These are phyloP conservation scores for Tolypocladium sp. DNA, from an alignment of 2,329 filamentous ascomycete genomes.

Conservation along the genomic window DNA sequence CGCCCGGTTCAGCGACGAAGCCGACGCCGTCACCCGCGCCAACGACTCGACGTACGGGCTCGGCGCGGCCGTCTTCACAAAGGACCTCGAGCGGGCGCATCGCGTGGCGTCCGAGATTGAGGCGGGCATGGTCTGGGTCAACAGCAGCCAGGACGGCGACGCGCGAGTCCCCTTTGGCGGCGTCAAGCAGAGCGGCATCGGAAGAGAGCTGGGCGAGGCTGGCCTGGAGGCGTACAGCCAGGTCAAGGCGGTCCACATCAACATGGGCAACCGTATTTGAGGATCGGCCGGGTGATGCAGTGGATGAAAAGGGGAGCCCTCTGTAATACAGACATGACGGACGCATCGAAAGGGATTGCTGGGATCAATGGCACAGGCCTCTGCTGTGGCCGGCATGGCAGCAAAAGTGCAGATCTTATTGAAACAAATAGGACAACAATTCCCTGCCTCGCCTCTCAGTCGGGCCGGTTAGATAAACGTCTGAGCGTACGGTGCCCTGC, in stretches of 20 bases:
- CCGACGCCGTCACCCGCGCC: conserved; percentile 30
- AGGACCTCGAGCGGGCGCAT: conserved; percentile 42
- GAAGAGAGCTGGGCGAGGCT: conserved; percentile 34
- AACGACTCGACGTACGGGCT: conserved; percentile 52
- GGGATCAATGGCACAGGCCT: neutral
- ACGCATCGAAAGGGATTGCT: neutral
- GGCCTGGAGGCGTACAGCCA: conserved; percentile 33
- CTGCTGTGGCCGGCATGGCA: neutral
- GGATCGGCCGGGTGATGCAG: neutral
- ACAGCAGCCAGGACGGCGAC: conserved; percentile 35
- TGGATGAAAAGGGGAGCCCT: neutral
- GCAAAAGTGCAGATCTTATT: neutral
- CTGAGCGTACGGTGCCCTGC: neutral
- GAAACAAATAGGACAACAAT: neutral
- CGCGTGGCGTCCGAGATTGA: conserved; percentile 47
- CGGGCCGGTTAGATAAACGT: neutral
- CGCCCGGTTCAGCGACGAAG: conserved; percentile 30
- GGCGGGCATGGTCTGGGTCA: conserved; percentile 50
- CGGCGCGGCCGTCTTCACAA: conserved; percentile 52
- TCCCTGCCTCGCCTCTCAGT: neutral
- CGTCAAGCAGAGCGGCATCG: conserved; percentile 38
- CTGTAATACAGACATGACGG: neutral
- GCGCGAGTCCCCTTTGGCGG: conserved; percentile 35
- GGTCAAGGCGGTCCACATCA: conserved; percentile 36
- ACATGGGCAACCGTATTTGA: conserved; percentile 26